phyloP scores from a whole-genome alignment of 2,329 filamentous ascomycete genomes.

The Tolypocladium endophyticum region DNA sequence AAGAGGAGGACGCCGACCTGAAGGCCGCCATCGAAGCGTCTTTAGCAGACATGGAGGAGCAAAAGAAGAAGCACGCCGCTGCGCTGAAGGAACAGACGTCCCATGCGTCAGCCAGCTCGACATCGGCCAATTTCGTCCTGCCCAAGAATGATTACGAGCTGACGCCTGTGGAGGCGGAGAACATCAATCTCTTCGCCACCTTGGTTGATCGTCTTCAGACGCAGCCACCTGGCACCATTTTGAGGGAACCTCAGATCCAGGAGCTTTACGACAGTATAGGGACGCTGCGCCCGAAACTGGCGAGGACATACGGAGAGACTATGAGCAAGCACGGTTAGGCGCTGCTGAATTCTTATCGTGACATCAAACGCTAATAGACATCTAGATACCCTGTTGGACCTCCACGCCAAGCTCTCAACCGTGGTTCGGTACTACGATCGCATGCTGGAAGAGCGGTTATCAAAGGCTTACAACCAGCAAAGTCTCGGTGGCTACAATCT shows the following conservation, averaged over 20 bases:
- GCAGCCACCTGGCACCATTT: constrained; percentile 86
- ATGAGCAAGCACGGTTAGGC: constrained; percentile 97
- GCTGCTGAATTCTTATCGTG: neutral
- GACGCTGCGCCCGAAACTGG: constrained; percentile 83
- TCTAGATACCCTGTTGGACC: constrained; percentile 78
- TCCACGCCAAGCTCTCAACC: constrained; percentile 90
- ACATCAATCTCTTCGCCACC: constrained; percentile 92
- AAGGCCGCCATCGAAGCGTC: constrained; percentile 94
- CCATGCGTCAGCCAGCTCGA: constrained; percentile 20
- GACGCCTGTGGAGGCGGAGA: constrained; percentile 87
- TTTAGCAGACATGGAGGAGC: constrained; percentile 92
- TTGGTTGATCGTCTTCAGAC: constrained; percentile 90
- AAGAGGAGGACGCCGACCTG: constrained; percentile 86
- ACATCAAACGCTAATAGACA: constrained; percentile 6
- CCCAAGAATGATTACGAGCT: constrained; percentile 93
- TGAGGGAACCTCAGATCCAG: constrained; percentile 96
- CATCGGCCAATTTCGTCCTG: constrained; percentile 40
- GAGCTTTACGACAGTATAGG: constrained; percentile 97
- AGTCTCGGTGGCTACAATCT: constrained; percentile 54
- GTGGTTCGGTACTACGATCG: constrained; percentile 96
- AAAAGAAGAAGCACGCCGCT: constrained; percentile 83
- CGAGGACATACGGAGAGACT: constrained; percentile 91
- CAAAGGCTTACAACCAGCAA: constrained; percentile 83
- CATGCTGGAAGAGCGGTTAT: constrained; percentile 93
- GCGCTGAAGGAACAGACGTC: constrained; percentile 71